phyloP scores from a whole-genome alignment of 192 early-diverging fungal species.

The Gamsiella multidivaricata region DNA sequence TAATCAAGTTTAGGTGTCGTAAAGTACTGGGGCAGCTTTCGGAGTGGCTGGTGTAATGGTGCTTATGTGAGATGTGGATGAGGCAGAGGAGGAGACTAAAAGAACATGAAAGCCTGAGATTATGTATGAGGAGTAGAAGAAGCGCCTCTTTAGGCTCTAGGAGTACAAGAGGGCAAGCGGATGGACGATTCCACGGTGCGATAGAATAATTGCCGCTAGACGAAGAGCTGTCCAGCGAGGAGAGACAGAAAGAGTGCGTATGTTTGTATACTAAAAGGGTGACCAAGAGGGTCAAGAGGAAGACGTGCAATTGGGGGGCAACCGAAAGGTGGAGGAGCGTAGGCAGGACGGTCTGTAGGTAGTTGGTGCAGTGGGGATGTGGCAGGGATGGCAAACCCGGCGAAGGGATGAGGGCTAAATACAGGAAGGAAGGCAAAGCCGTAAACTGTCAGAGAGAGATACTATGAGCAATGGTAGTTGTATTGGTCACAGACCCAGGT shows the following conservation, averaged over 20 bases:
- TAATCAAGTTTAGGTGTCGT: too few relatives aligned
- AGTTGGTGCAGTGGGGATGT: neutral
- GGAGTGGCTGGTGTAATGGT: too few relatives aligned
- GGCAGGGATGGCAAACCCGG: neutral
- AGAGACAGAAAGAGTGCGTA: neutral
- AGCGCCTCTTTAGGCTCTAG: too few relatives aligned
- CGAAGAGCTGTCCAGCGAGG: neutral
- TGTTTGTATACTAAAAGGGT: neutral
- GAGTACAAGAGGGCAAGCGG: too few relatives aligned
- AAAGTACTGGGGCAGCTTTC: too few relatives aligned
- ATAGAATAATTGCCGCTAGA: neutral
- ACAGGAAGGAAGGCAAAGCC: neutral
- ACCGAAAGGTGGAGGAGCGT: too few relatives aligned
- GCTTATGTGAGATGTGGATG: too few relatives aligned
- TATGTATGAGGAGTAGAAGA: too few relatives aligned
- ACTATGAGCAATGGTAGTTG: neutral
- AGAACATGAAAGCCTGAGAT: too few relatives aligned
- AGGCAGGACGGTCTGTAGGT: too few relatives aligned
- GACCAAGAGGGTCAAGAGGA: neutral
- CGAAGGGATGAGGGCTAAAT: neutral
- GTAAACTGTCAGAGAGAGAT: neutral
- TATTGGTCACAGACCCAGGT: slow-evolving; percentile 4
- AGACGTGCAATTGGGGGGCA: neutral
- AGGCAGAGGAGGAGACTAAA: too few relatives aligned
- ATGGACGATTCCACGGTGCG: too few relatives aligned